phyloP scores from a whole-genome alignment of 169 alveolate genomes.

The Blepharisma undulans region DNA sequence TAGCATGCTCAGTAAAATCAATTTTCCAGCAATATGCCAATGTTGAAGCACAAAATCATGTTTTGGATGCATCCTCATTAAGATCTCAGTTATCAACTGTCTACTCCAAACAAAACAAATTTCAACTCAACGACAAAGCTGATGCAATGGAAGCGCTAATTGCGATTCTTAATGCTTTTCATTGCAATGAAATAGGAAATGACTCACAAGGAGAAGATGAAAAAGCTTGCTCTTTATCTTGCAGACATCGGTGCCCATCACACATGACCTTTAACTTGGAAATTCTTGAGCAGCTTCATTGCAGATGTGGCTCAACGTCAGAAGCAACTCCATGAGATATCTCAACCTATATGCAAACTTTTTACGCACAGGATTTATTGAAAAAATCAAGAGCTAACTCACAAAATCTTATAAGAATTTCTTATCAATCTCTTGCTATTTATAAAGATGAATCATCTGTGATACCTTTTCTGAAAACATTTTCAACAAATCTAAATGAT shows the following conservation, averaged over 20 bases:
- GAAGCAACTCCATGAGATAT: background rate
- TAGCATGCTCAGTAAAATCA: background rate
- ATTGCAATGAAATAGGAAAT: background rate
- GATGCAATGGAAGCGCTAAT: slow-evolving; percentile 26
- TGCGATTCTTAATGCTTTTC: slow-evolving; percentile 11
- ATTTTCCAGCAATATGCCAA: background rate
- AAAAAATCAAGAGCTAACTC: background rate
- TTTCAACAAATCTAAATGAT: background rate
- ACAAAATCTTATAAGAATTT: background rate
- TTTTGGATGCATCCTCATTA: background rate
- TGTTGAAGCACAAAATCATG: background rate
- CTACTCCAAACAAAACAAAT: background rate
- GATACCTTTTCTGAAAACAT: background rate
- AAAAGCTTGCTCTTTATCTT: background rate
- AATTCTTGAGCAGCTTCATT: background rate
- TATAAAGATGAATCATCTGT: background rate
- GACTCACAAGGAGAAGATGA: background rate
- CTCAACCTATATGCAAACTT: background rate
- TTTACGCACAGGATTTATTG: background rate
- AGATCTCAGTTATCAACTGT: background rate
- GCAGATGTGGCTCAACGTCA: background rate
- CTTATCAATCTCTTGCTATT: background rate
- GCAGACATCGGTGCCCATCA: background rate
- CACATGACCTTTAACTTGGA: background rate
- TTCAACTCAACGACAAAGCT: background rate